Evolutionary conservation across 2,329 filamentous ascomycete species (phyloP), one percentile per base, ranked within the genome.

Genomic region (Diaporthe velutina): DNA sequence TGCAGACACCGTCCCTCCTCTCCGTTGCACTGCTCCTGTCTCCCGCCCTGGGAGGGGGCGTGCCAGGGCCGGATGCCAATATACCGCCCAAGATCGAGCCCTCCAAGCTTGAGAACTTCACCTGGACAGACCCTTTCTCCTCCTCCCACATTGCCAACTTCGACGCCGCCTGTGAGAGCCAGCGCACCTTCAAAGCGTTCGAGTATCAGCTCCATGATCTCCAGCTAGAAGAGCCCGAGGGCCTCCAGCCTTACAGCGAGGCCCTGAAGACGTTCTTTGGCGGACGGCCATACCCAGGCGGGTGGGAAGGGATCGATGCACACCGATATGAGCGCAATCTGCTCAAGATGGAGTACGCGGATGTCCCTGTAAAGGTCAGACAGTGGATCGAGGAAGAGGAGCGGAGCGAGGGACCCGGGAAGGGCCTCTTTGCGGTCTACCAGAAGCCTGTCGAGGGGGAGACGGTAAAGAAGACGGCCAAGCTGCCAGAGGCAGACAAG

Each of bases 251-350:
- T 3, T 88, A 83, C 81, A 80, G 79, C 52, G 80, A 82, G 8
- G 85, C 83, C 1, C 82, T 88, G 54, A 86, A 85, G 78, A 78
- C 78, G 19, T 79, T 85, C 55, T 88, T 87, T 76, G 73, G 79
- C 10, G 80, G 81, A 6, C 82, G 84, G 42, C 80, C 84, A 67
- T 88, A 90, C 79, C 88, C 88, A 0, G 88, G 88, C 33, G 84
- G 84, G 54, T 90, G 88, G 88, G 83, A 83, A 35, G 88, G 88
- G 48, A 80, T 86, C 33, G 88, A 90, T 77, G 84, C 83, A n/a
- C 88, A 90, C 79, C 85, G 86, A 66, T 83, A 85, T 75, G 86
- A 88, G 71, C 85, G 88, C 25, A 84, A 83, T 73, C 78, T 89
- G 76, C 78, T 90, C 57, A 78, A 83, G 77, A 89, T 90, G 88